These are phyloP conservation scores for Colletotrichum nymphaeae DNA, from an alignment of 2,329 filamentous ascomycete genomes.

Conservation along the genomic window DNA sequence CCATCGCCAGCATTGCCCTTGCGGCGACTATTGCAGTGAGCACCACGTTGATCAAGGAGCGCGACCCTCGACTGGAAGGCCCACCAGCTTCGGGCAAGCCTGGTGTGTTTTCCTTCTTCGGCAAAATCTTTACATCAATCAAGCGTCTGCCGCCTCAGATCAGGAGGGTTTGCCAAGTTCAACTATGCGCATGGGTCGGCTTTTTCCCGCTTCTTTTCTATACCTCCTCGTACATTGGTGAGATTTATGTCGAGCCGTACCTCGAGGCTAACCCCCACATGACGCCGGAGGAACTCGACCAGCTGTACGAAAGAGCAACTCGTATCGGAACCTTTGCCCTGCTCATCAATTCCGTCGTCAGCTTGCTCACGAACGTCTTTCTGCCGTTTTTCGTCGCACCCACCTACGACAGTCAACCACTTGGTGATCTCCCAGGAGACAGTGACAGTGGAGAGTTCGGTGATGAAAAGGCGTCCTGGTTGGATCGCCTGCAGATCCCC, in stretches of 20 bases:
- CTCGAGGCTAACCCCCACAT: slow-evolving; percentile 83
- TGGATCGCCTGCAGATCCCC: slow-evolving; percentile 78
- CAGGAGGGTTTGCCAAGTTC: slow-evolving; percentile 81
- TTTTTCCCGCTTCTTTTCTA: slow-evolving; percentile 98
- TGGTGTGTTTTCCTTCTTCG: slow-evolving; percentile 84
- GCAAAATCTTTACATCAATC: slow-evolving; percentile 80
- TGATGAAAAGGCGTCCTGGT: slow-evolving; percentile 52
- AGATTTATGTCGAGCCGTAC: slow-evolving; percentile 89
- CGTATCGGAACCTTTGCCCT: slow-evolving; percentile 90
- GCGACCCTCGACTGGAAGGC: slow-evolving; percentile 81
- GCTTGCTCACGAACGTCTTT: slow-evolving; percentile 82
- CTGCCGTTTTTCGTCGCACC: slow-evolving; percentile 88
- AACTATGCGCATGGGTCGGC: slow-evolving; percentile 91
- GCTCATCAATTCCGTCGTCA: slow-evolving; percentile 87
- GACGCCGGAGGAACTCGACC: slow-evolving; percentile 79
- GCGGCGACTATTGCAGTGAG: slow-evolving; percentile 77
- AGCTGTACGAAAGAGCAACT: slow-evolving; percentile 85
- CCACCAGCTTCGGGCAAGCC: slow-evolving; percentile 68
- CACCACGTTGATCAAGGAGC: slow-evolving; percentile 76
- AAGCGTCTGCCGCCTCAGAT: slow-evolving; percentile 85
- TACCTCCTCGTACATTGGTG: slow-evolving; percentile 91
- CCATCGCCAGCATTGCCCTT: slow-evolving; percentile 83
- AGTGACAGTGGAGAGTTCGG: slow-evolving; percentile 45
- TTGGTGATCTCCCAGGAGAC: slow-evolving; percentile 45
- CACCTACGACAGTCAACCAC: slow-evolving; percentile 70